These are phyloP conservation scores for Colletotrichum melonis DNA, from an alignment of 2,329 filamentous ascomycete species.

Conservation along the genomic window DNA sequence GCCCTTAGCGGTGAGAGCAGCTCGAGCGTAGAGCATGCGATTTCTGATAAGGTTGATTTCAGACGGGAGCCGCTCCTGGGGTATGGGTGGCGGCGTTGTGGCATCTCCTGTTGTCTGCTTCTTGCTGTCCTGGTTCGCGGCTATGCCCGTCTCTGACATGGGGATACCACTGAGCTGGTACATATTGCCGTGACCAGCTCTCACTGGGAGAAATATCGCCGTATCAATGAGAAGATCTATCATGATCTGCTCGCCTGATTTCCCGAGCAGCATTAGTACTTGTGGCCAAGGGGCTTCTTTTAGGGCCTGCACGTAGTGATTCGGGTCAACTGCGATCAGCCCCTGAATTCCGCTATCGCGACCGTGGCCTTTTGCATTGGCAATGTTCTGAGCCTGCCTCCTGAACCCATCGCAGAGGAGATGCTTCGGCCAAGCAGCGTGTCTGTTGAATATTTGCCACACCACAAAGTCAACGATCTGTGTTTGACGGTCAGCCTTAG, in stretches of 20 bases:
- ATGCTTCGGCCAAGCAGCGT: constrained; percentile 70
- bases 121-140: neutral
- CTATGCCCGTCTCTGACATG: constrained; percentile 53
- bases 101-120: constrained; percentile 10
- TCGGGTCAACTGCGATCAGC: constrained; percentile 72
- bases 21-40: constrained; percentile 86
- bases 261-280: constrained; percentile 79
- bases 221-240: constrained; percentile 80
- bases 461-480: constrained; percentile 83
- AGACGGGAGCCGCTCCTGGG: constrained; percentile 50
- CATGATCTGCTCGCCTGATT: constrained; percentile 81
- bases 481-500: constrained; percentile 35
- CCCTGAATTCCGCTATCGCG: constrained; percentile 67
- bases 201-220: constrained; percentile 77
- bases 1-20: constrained; percentile 76
- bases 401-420: constrained; percentile 87
- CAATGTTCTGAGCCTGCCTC: constrained; percentile 49
- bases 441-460: constrained; percentile 78
- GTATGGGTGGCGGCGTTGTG: neutral
- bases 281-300: constrained; percentile 81
- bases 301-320: constrained; percentile 76
- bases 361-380: constrained; percentile 42
- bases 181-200: constrained; percentile 72
- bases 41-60: constrained; percentile 82
- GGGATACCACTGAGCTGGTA: constrained; percentile 79